phyloP scores from a whole-genome alignment of 2,329 filamentous ascomycete species.

The Pseudocercospora fijiensis region DNA sequence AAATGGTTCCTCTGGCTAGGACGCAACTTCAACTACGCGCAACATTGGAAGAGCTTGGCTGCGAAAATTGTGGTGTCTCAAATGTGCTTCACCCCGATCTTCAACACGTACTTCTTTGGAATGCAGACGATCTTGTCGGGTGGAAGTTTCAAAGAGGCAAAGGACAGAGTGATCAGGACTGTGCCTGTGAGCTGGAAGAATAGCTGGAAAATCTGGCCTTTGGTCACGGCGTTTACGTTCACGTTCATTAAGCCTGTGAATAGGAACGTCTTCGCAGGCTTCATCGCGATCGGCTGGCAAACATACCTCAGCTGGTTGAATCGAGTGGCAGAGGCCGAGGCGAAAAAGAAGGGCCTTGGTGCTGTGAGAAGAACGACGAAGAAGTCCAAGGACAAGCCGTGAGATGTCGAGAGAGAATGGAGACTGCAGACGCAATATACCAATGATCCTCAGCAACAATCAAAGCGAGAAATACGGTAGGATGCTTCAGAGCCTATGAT shows the following conservation, averaged over 20 bases:
- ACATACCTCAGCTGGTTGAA: conserved; percentile 84
- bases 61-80: conserved; percentile 82
- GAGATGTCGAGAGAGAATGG: conserved; percentile 15
- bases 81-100: conserved; percentile 69
- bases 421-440: no score
- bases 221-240: conserved; percentile 82
- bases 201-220: conserved; percentile 84
- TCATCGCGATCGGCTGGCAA: conserved; percentile 86
- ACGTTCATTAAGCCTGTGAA: conserved; percentile 78
- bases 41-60: conserved; percentile 66
- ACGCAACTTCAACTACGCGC: conserved; percentile 78
- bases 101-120: conserved; percentile 55
- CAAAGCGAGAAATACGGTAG: no score
- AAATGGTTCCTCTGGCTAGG: conserved; percentile 82
- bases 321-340: conserved; percentile 64
- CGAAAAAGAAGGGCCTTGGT: conserved; percentile 36
- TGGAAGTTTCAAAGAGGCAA: conserved; percentile 61
- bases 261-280: conserved; percentile 71
- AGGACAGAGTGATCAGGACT: conserved; percentile 69
- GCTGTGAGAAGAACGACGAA: conserved; percentile 10
- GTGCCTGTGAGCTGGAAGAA: conserved; percentile 76
- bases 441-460: not conserved
- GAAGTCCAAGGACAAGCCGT: conserved; percentile 20
- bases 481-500: no score
- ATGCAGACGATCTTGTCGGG: conserved; percentile 56